Base-by-base conservation (phyloP, 306 rosid genomes). In the Oxytropis ochrocephala region DNA sequence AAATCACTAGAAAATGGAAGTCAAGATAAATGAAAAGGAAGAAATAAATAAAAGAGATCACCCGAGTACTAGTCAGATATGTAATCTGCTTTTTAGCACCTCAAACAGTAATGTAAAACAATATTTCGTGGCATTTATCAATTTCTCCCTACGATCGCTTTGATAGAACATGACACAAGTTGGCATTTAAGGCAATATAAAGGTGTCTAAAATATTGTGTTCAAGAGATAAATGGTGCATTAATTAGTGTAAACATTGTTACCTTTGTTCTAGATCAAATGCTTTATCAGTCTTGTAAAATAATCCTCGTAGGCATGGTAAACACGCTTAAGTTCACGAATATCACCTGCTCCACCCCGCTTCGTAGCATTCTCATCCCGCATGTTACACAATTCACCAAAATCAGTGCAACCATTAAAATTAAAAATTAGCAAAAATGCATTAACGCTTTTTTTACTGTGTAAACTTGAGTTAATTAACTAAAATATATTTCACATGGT, bases 291-390 rank as follows among this genome's bases (percentile, higher is more conserved):
- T 83, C 67, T 51, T n/a, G 64, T 55, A 76, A 88, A 84, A 69
- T 81, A 86, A 61, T 88, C 86, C 69, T 85, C 82, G 80, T 88
- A 88, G 4, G 35, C 75, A 75, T 56, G 85, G 78, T 90, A 85
- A 78, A 90, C 96, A 17, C 87, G 87, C 79, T 78, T 90, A 54
- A 93, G 93, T 72, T 86, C 98, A 3, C 98, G 90, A 53, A 84
- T 73, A 72, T 93, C 97, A 51, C 70, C 85, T 67, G 19, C 84
- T 47, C 86, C 94, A 85, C 78, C 83, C 69, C 81, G 80, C 67
- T 76, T 85, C 16, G 98, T 88, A 59, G 50, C 36, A 17, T 2
- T n/a, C n/a, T n/a, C n/a, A n/a, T n/a, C n/a, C n/a, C n/a, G n/a
- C n/a, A n/a, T n/a, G n/a, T n/a, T n/a, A n/a, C n/a, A n/a, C n/a